Evolutionary conservation across 2,329 filamentous ascomycete genomes (phyloP).

Genomic region (Sclerotinia spermophila): DNA sequence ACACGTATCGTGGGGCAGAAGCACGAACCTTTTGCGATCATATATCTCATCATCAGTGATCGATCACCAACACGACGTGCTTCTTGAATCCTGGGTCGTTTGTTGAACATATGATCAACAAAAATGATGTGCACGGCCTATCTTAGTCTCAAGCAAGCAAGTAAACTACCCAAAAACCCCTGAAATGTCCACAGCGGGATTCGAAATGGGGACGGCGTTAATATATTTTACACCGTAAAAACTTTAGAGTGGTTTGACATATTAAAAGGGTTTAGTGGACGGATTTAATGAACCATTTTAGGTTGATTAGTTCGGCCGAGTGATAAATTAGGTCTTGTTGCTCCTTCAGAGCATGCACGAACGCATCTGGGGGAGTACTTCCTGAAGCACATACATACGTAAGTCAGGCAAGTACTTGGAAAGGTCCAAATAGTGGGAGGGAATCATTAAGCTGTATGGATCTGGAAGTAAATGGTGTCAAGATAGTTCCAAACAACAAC

Average conservation of each 20-base stretch:
- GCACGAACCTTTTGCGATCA: background rate
- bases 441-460: too few relatives aligned
- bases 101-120: conserved; percentile 1
- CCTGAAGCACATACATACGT: background rate
- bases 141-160: conserved; percentile 3
- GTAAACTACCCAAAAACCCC: conserved; percentile 3
- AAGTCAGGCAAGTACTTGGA: background rate
- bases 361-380: background rate
- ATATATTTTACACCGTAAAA: background rate
- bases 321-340: background rate
- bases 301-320: background rate
- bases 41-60: background rate
- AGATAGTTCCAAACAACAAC: background rate
- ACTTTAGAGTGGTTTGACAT: conserved; percentile 1
- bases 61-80: background rate
- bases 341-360: background rate
- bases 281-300: background rate
- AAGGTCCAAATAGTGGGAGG: background rate
- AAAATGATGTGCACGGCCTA: conserved; percentile 3
- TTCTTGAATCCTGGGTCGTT: background rate
- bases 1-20: background rate
- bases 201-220: background rate
- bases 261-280: background rate
- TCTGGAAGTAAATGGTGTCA: too few relatives aligned
- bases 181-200: background rate